phyloP scores from a whole-genome alignment of 768 basidiomycete species.

The Termitomyces sp. region DNA sequence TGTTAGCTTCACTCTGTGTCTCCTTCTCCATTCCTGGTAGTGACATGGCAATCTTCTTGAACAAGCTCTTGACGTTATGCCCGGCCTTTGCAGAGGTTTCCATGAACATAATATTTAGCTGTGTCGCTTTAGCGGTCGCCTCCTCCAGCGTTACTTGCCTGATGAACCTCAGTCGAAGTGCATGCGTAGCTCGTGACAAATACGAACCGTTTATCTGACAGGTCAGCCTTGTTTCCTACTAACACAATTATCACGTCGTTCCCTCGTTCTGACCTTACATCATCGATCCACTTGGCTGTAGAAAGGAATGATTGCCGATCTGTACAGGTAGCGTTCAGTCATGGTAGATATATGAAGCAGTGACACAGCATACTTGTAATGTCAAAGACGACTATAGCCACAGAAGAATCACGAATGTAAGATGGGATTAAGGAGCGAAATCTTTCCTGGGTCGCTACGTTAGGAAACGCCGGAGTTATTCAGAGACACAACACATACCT shows the following conservation, averaged over 20 bases:
- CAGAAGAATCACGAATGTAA: constrained; percentile 97
- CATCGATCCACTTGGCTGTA: constrained; percentile 99
- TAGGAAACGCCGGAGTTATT: constrained; percentile 1
- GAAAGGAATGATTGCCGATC: constrained; percentile 98
- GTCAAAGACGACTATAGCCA: constrained; percentile 98
- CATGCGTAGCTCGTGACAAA: constrained; percentile 1
- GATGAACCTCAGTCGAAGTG: constrained; percentile 9
- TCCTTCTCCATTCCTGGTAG: constrained; percentile 95
- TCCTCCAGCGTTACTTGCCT: constrained; percentile 99
- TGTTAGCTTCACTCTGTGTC: constrained; percentile 49
- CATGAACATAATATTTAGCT: constrained; percentile 96
- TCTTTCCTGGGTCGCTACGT: constrained; percentile 60
- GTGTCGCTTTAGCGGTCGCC: constrained; percentile 84
- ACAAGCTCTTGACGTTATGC: constrained; percentile 97
- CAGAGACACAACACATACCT: constrained; percentile 38
- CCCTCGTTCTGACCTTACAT: constrained; percentile 94
- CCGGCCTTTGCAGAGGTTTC: constrained; percentile 99
- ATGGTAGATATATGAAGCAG: background rate
- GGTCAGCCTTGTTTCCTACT: constrained; percentile 98
- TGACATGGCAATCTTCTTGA: constrained; percentile 99
- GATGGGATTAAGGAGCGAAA: constrained; percentile 97
- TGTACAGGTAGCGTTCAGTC: constrained; percentile 23
- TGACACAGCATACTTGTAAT: constrained; percentile 76
- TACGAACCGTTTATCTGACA: constrained; percentile 93
- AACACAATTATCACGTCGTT: constrained; percentile 98